phyloP scores from a whole-genome alignment of 768 basidiomycete species.

The Obba rivulosa region DNA sequence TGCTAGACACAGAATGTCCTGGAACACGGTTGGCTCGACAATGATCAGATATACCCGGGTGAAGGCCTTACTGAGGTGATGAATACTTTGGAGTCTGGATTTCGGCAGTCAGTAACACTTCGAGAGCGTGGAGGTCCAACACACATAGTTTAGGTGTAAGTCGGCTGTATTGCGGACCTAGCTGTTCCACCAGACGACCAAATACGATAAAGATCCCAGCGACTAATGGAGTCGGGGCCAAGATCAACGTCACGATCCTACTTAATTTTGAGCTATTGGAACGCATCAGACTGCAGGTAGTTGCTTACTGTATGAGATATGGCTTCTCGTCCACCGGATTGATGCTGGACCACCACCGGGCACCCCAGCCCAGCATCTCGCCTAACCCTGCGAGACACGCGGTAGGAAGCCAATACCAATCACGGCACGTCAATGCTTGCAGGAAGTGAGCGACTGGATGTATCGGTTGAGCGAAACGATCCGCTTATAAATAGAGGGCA shows the following conservation, averaged over 20 bases:
- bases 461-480: no score
- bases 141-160: constrained; percentile 29
- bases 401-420: constrained; percentile 13
- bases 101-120: background rate
- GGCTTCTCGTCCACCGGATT: constrained; percentile 6
- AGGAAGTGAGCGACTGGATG: background rate
- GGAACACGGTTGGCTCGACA: constrained; percentile 6
- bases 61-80: constrained; percentile 19
- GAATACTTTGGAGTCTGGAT: constrained; percentile 26
- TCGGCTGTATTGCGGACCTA: constrained; percentile 48
- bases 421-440: constrained; percentile 5
- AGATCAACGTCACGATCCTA: constrained; percentile 8
- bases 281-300: background rate
- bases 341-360: constrained; percentile 6
- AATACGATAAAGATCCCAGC: constrained; percentile 54
- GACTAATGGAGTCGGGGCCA: constrained; percentile 46
- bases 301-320: constrained; percentile 10
- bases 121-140: background rate
- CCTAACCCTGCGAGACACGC: constrained; percentile 6
- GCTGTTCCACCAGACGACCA: constrained; percentile 35
- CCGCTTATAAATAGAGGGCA: no score
- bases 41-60: background rate
- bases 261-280: background rate
- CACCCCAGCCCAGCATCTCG: constrained; percentile 12
- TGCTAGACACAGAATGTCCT: constrained; percentile 34